Conservation (phyloP, 768 basidiomycete genomes). For the Gloeopeniophorella convolvens region DNA sequence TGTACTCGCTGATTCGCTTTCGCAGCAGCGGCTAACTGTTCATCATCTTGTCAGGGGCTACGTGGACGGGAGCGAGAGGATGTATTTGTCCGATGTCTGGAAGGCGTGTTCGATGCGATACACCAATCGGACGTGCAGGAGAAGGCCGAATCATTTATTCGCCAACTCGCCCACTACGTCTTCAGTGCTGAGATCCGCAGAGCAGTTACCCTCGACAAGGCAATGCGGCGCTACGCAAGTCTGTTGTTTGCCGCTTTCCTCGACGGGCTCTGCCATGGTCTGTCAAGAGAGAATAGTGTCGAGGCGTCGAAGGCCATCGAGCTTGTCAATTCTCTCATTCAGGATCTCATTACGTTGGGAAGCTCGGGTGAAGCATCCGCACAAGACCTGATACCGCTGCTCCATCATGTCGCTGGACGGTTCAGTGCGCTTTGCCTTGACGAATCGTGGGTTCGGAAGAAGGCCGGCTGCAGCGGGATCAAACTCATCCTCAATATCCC, state of each 20-base stretch:
- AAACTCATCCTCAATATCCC: constrained; percentile 69
- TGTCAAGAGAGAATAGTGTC: constrained; percentile 58
- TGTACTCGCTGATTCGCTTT: constrained; percentile 4
- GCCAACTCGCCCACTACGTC: constrained; percentile 60
- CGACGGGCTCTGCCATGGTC: constrained; percentile 72
- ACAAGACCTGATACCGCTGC: constrained; percentile 55
- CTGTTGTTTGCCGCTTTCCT: constrained; percentile 61
- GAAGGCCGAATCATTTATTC: constrained; percentile 63
- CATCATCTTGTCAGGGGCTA: constrained; percentile 44
- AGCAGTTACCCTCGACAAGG: constrained; percentile 45
- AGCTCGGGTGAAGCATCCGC: constrained; percentile 39
- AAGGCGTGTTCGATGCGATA: constrained; percentile 74
- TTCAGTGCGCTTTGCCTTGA: constrained; percentile 87
- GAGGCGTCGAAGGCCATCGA: constrained; percentile 55
- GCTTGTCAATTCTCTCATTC: constrained; percentile 55
- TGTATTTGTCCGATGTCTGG: constrained; percentile 60
- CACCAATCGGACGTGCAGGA: constrained; percentile 62
- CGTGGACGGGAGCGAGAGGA: constrained; percentile 67
- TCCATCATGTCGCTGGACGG: constrained; percentile 78
- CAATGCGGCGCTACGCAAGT: constrained; percentile 48
- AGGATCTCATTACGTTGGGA: constrained; percentile 56
- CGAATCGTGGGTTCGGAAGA: constrained; percentile 84
- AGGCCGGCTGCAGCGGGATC: constrained; percentile 84
- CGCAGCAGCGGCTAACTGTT: too few relatives aligned
- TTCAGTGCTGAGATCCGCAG: constrained; percentile 72